These are phyloP conservation scores for Arachis hypogaea DNA, from an alignment of 306 rosid genomes.

Conservation along the genomic window DNA sequence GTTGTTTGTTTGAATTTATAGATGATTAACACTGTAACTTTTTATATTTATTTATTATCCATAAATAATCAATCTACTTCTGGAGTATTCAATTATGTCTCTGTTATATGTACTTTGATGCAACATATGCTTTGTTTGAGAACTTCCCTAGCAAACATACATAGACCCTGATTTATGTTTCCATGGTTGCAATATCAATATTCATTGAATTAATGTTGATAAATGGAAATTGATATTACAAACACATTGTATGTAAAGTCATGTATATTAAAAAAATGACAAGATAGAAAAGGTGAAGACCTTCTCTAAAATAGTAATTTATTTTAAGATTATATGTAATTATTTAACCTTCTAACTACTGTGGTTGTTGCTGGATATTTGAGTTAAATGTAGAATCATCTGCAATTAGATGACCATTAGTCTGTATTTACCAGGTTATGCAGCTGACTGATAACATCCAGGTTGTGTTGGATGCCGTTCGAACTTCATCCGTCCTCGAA, in stretches of 20 bases:
- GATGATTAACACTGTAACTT: not conserved
- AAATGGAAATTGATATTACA: not conserved
- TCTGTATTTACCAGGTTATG: slow-evolving; percentile 52
- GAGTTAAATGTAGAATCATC: not conserved
- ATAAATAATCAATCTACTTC: not conserved
- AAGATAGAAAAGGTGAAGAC: not conserved
- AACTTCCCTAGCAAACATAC: not conserved
- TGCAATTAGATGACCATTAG: slow-evolving; percentile 1
- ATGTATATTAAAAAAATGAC: not conserved
- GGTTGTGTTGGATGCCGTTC: slow-evolving; percentile 70
- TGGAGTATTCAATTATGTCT: slow-evolving; percentile 4
- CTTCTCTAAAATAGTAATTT: not conserved
- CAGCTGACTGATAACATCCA: slow-evolving; percentile 68
- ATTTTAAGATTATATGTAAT: not conserved
- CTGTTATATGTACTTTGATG: not conserved
- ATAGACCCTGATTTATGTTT: not conserved
- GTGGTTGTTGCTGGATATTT: not conserved
- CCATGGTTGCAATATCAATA: not conserved
- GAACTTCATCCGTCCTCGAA: slow-evolving; percentile 68
- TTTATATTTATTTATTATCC: not conserved
- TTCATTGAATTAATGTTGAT: not conserved
- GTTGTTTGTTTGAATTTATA: slow-evolving; percentile 10
- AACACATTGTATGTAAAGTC: not conserved
- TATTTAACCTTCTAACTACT: not conserved
- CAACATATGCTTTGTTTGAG: not conserved